Evolutionary conservation across 208 protist species (phyloP), one percentile per base, ranked within the genome.

Genomic region (Phytomonas sp.): DNA sequence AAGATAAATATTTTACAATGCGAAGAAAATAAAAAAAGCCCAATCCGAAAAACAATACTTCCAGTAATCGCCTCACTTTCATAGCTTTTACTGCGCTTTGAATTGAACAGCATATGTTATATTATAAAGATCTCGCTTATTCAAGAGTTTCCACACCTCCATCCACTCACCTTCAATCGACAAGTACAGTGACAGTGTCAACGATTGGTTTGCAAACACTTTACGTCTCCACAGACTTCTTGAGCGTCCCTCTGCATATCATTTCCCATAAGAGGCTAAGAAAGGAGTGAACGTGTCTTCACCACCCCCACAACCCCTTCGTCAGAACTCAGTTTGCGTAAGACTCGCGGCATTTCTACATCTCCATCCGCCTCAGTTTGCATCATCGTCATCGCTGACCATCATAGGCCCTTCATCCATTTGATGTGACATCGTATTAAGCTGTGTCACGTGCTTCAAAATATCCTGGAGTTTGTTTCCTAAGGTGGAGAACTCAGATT

Each of bases 391-490:
- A 63, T 30, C 60, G 15, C 40, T 51, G 40, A 6, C 13, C 40
- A 20, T 15, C 40, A 15, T 15, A 51, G 20, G 20, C 20, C 40
- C 40, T 73, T 51, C 83, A 75, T 84, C 87, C 17, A 87, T 74
- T 72, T 88, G 77, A 66, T 93, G 87, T 15, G 85, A 84, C 81
- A 96, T 92, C 51, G 84, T 79, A 68, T 96, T 93, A 17, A 96
- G 80, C 15, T 77, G 80, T n/a, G 89, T 74, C 28, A 96, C 85
- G 65, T 93, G 85, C 67, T 81, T 82, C 20, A 88, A 91, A 26
- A 96, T 91, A 30, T 92, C 76, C 8, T 81, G 79, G 73, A 96
- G 79, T 67, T 91, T 77, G 43, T 93, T 84, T 23, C 87, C 85
- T 43, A 96, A 74, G 8, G 73, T 78, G 9, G 74, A 76, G 62